These are phyloP conservation scores for Rhytidhysteron rufulum DNA, from an alignment of 2,329 filamentous ascomycete species.

Conservation along the genomic window DNA sequence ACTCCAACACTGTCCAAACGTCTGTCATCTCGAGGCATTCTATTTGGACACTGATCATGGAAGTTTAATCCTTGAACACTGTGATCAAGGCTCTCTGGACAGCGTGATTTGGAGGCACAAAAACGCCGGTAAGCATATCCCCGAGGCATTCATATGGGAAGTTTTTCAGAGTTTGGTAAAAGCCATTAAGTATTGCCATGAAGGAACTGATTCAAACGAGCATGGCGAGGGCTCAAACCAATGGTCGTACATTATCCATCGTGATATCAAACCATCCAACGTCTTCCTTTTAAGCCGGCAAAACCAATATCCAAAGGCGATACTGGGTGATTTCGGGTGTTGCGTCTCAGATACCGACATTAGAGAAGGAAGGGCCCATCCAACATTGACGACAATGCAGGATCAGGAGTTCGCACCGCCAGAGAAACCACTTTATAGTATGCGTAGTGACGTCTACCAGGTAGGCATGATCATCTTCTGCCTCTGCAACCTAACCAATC, in stretches of 20 bases:
- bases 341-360: neutral
- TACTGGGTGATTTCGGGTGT: constrained; percentile 1
- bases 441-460: constrained; percentile 1
- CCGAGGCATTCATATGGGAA: neutral
- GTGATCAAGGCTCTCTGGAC: neutral
- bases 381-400: neutral
- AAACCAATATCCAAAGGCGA: neutral
- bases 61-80: neutral
- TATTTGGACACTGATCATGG: neutral
- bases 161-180: neutral
- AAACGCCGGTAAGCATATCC: neutral
- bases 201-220: neutral
- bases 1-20: constrained; percentile 4
- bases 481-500: neutral
- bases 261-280: constrained; percentile 2
- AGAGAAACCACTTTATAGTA: neutral
- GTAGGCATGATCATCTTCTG: neutral
- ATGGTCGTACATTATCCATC: neutral
- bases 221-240: neutral
- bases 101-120: neutral
- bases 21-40: neutral
- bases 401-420: neutral
- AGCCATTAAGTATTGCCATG: neutral
- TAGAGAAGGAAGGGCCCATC: neutral
- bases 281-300: neutral